Evolutionary conservation across 2,329 filamentous ascomycete genomes (phyloP).

Genomic region (Raffaelea deltoideospora): DNA sequence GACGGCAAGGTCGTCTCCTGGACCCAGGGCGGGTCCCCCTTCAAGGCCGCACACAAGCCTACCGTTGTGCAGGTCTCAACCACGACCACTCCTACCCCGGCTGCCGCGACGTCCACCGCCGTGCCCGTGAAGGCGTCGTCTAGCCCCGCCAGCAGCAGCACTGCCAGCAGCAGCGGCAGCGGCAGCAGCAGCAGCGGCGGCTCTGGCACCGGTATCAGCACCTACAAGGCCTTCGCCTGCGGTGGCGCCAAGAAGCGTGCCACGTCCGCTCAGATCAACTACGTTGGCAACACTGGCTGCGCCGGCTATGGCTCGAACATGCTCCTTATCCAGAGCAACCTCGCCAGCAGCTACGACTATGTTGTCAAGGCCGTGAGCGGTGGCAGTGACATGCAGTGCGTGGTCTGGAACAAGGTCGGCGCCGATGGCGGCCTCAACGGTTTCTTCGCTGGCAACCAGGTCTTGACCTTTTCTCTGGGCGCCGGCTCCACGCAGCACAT

Average conservation of each 20-base stretch:
- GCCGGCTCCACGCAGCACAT: constrained; percentile 22
- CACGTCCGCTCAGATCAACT: constrained; percentile 28
- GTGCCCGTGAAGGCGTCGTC: background rate
- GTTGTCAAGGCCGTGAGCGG: constrained; percentile 23
- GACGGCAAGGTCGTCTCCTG: constrained; percentile 14
- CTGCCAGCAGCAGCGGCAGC: constrained; percentile 32
- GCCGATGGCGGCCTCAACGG: constrained; percentile 26
- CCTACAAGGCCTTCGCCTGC: constrained; percentile 17
- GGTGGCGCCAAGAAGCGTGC: constrained; percentile 18
- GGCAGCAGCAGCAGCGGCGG: constrained; percentile 69
- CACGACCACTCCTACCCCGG: constrained; percentile 7
- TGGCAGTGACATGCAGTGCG: constrained; percentile 19
- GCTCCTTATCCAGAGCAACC: constrained; percentile 22
- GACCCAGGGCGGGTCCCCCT: constrained; percentile 12
- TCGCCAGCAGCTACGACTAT: constrained; percentile 28
- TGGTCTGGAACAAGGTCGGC: constrained; percentile 39
- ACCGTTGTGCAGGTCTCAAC: constrained; percentile 6
- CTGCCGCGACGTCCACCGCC: constrained; percentile 1
- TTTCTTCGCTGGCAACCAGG: constrained; percentile 26
- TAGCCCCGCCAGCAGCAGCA: constrained; percentile 1
- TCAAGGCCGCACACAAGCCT: constrained; percentile 14
- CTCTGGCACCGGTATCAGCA: constrained; percentile 5
- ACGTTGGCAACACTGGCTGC: constrained; percentile 31
- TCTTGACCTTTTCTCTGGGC: constrained; percentile 24
- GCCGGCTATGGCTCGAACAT: constrained; percentile 35